A percentile compares a stretch with the other conserved stretches of the same genome.
These are phyloP conservation scores for Tetrahymena borealis DNA, from an alignment of 73 alveolate genomes.

Conservation along the genomic window DNA sequence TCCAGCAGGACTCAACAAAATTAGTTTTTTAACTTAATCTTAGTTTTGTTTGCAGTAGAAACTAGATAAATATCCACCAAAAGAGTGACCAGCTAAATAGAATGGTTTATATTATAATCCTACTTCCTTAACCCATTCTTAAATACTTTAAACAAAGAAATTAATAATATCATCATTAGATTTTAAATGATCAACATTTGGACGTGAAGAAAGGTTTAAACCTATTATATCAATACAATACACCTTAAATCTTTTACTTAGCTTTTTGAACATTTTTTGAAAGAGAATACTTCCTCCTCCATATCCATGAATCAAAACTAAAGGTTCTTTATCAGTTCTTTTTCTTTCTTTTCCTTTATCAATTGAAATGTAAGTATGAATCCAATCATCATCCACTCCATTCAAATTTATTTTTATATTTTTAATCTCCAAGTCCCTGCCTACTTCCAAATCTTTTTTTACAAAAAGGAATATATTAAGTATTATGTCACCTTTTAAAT, in stretches of 20 bases:
- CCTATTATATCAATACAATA: not conserved
- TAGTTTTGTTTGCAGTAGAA: not conserved
- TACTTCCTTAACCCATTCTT: not conserved
- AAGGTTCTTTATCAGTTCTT: not conserved
- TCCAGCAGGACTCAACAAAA: not conserved
- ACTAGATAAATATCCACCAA: not conserved
- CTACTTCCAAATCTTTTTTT: not conserved
- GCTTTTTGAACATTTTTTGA: not conserved
- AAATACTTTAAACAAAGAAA: not conserved
- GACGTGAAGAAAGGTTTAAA: not conserved
- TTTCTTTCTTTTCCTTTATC: not conserved
- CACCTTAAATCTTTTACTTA: not conserved
- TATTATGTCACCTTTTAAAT: not conserved
- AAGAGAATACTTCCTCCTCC: not conserved
- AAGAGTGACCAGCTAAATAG: conserved; percentile 1
- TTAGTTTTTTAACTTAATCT: not conserved
- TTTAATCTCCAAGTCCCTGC: not conserved
- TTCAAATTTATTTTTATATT: not conserved
- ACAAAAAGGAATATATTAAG: not conserved
- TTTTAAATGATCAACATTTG: not conserved
- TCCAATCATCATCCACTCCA: not conserved
- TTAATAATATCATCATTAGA: not conserved
- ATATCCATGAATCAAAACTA: not conserved
- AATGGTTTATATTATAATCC: not conserved
- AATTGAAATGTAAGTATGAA: not conserved